Evolutionary conservation across 108 stramenopile genomes (phyloP).

Genomic region (Cylindrotheca fusiformis): DNA sequence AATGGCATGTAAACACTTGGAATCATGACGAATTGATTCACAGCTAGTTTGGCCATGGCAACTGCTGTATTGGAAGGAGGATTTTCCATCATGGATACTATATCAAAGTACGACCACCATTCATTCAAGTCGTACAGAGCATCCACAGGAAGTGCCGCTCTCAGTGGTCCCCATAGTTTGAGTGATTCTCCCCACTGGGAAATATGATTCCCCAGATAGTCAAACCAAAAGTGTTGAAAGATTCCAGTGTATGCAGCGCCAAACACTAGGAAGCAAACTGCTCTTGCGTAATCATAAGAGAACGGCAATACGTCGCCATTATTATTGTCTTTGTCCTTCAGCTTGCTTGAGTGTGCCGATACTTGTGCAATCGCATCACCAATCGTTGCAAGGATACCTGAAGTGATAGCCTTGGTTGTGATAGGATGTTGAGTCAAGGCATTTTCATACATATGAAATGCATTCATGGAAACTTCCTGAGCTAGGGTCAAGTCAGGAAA

Average conservation of each 20-base stretch:
- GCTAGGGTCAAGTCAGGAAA: not conserved
- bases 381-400: constrained; percentile 32
- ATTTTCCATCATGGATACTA: not conserved
- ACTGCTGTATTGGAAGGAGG: constrained; percentile 2
- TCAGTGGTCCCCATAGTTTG: not conserved
- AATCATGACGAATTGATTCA: constrained; percentile 36
- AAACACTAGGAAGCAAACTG: constrained; percentile 19
- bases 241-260: constrained; percentile 17
- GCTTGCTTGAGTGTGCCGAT: not conserved
- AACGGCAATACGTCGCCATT: not conserved
- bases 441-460: constrained; percentile 21
- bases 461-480: not conserved
- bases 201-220: not conserved
- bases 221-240: constrained; percentile 9
- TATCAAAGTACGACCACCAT: constrained; percentile 11
- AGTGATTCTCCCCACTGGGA: not conserved
- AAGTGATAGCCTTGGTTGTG: constrained; percentile 33
- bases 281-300: constrained; percentile 10
- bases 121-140: not conserved
- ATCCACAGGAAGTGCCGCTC: not conserved
- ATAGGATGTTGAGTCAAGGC: constrained; percentile 23
- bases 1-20: constrained; percentile 40
- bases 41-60: constrained; percentile 20
- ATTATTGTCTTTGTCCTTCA: not conserved
- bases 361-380: constrained; percentile 55